phyloP scores from a whole-genome alignment of 768 basidiomycete genomes.

The Lactifluus subvellereus region DNA sequence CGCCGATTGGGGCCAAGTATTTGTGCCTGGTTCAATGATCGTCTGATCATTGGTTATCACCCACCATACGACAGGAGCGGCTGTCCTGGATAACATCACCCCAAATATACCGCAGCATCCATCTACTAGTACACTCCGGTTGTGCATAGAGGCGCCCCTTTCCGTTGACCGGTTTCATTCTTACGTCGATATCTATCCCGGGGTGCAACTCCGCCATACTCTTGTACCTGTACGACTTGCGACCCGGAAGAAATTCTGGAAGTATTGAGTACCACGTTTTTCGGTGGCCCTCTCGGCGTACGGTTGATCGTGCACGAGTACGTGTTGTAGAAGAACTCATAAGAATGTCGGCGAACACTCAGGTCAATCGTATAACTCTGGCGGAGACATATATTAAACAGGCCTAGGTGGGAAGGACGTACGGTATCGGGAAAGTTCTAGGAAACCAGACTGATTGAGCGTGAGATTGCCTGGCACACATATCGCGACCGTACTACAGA shows the following conservation, averaged over 20 bases:
- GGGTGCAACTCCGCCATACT: not conserved
- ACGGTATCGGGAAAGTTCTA: slow-evolving; percentile 17
- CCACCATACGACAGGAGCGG: too few relatives aligned
- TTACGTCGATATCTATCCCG: not conserved
- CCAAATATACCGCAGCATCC: too few relatives aligned
- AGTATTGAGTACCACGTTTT: not conserved
- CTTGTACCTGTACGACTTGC: too few relatives aligned
- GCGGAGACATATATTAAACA: slow-evolving; percentile 13
- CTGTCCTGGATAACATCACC: too few relatives aligned
- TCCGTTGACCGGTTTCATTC: too few relatives aligned
- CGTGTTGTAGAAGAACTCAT: not conserved
- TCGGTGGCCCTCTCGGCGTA: not conserved
- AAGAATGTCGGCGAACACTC: not conserved
- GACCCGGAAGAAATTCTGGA: not conserved
- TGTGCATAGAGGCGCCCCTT: too few relatives aligned
- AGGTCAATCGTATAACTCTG: slow-evolving; percentile 2
- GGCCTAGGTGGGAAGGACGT: slow-evolving; percentile 5
- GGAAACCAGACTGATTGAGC: slow-evolving; percentile 23
- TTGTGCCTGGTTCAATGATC: too few relatives aligned
- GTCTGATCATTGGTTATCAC: too few relatives aligned
- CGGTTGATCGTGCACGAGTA: not conserved
- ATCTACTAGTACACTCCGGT: too few relatives aligned
- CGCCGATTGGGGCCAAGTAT: too few relatives aligned
- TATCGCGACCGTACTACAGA: slow-evolving; percentile 25
- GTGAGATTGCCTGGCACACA: slow-evolving; percentile 18